Base-by-base conservation (phyloP, 352 stramenopile species). In the Globisporangium recalcitrans region DNA sequence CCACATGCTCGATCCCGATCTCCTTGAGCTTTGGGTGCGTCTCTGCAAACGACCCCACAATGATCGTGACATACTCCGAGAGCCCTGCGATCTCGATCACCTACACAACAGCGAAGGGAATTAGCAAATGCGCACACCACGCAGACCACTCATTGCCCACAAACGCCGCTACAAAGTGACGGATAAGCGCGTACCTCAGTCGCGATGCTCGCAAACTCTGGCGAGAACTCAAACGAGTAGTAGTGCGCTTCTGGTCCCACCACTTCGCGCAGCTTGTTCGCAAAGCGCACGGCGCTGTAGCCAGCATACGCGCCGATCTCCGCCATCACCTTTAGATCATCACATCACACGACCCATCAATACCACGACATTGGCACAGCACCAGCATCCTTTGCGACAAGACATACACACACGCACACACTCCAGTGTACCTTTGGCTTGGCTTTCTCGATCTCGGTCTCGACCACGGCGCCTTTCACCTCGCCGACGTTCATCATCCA, bases 271-370 rank as follows among this genome's bases (percentile, higher is more conserved):
- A 78, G 74, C 48, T 72, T 8, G 27, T 56, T 73, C 8, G 70
- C 75, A 21, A 84, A 84, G 19, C 72, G 70, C 60, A 84, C 75
- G 14, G 70, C 63, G 51, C 72, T 84, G 66, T 84, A 84, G 27
- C 72, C 75, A 6, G 60, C 66, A 62, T 73, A 84, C 4, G 52
- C 68, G 22, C 75, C 72, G 14, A 84, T 60, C 38, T 84, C 75
- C 14, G 60, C 71, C 72, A 81, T 84, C 52, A 44, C 36, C 36
- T 44, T 1, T 14, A 44, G 5, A n/a, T 14, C 19, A n/a, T 44
- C 14, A 21, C 14, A 34, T n/a, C 36, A 14, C 7, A 14, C 36
- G n/a, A 42, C 8, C 16, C 36, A n/a, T 7, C 14, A 6, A 21
- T 6, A 13, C 9, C 34, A 19, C 36, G n/a, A 5, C 36, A 21